Evolutionary conservation across 2,329 filamentous ascomycete species (phyloP).

Genomic region (Talaromyces sp.): DNA sequence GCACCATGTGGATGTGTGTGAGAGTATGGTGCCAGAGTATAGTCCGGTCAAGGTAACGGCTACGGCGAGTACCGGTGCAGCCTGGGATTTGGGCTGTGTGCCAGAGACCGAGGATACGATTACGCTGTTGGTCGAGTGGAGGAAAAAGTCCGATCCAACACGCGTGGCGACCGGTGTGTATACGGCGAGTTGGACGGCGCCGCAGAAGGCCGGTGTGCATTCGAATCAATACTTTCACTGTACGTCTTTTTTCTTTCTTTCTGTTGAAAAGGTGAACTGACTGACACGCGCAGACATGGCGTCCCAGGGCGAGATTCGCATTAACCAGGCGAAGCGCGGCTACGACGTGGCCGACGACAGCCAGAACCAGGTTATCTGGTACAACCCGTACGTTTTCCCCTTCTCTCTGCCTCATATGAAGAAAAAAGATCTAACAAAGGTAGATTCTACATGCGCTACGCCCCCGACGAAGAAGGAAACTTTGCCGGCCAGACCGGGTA

Average conservation of each 20-base stretch:
- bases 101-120: conserved; percentile 88
- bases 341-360: conserved; percentile 91
- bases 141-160: conserved; percentile 60
- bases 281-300: conserved; percentile 56
- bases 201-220: conserved; percentile 88
- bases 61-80: conserved; percentile 73
- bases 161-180: conserved; percentile 84
- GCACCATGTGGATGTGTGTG: conserved; percentile 88
- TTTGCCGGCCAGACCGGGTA: conserved; percentile 89
- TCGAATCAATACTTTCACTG: conserved; percentile 96
- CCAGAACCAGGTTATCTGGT: conserved; percentile 64
- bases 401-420: neutral
- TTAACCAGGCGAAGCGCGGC: conserved; percentile 89
- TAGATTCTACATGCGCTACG: conserved; percentile 87
- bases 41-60: conserved; percentile 74
- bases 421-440: neutral
- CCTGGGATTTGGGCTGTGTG: conserved; percentile 71
- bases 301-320: conserved; percentile 73
- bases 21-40: conserved; percentile 83
- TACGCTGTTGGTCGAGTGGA: conserved; percentile 84
- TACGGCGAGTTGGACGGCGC: conserved; percentile 91
- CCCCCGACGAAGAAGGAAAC: conserved; percentile 90
- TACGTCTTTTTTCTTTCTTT: conserved; percentile 18
- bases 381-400: conserved; percentile 61
- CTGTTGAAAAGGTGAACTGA: neutral